Percentiles rank a stretch among this genome's conserved stretches.
Evolutionary conservation across 352 stramenopile genomes (phyloP).

Genomic region (Pilasporangium apinafurcum): DNA sequence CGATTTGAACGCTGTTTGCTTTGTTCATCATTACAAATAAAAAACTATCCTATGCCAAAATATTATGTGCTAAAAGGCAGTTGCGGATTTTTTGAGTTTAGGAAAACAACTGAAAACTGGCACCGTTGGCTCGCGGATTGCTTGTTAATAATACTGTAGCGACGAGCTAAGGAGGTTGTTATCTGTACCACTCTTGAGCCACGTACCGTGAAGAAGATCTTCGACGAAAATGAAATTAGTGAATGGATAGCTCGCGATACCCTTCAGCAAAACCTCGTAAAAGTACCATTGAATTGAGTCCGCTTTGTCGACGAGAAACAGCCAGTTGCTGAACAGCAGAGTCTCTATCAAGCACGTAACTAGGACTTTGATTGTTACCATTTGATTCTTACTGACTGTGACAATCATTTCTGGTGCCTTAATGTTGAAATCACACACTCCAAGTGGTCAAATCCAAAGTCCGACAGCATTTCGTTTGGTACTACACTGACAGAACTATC

Average conservation of each 20-base stretch:
- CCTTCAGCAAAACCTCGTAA: constrained; percentile 48
- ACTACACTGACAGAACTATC: constrained; percentile 42
- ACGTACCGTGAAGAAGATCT: constrained; percentile 17
- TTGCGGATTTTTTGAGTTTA: too few relatives aligned
- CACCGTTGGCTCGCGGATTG: too few relatives aligned
- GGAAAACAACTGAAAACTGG: too few relatives aligned
- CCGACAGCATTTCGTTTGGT: constrained; percentile 13
- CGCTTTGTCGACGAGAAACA: constrained; percentile 55
- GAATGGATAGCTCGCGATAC: constrained; percentile 52
- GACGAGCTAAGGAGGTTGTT: too few relatives aligned
- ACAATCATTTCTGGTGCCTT: constrained; percentile 6
- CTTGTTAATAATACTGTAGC: too few relatives aligned
- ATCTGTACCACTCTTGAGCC: not conserved
- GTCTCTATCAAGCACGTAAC: constrained; percentile 28
- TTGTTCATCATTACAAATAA: too few relatives aligned
- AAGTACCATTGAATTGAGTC: constrained; percentile 54
- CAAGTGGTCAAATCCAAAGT: constrained; percentile 26
- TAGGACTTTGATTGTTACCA: constrained; percentile 24
- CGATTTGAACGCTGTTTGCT: too few relatives aligned
- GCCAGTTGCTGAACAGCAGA: constrained; percentile 34
- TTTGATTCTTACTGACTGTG: constrained; percentile 13
- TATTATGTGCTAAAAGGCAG: too few relatives aligned
- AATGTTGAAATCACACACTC: constrained; percentile 20
- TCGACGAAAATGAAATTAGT: constrained; percentile 33
- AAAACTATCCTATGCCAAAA: too few relatives aligned